Evolutionary conservation across 805 yeast species (phyloP), one percentile per base, ranked within the genome.

Genomic region (Candida namnaoensis): DNA sequence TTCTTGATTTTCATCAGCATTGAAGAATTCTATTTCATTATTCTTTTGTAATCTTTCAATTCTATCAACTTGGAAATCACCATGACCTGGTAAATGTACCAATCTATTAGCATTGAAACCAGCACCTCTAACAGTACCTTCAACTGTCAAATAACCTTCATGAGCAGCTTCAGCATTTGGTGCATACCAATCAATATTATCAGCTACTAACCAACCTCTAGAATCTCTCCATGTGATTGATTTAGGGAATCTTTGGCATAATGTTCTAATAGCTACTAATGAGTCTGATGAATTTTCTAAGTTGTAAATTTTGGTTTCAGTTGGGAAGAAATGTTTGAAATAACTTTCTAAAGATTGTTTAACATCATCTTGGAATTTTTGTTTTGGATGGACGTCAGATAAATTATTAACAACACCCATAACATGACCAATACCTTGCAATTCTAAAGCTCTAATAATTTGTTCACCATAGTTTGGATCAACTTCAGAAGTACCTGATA

Each of bases 171-270:
- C 38, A 34, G 45, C 42, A 28, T 55, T 52, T 10, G 49, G 43
- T 5, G 62, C 53, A 14, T 64, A 58, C 68, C 74, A 74, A 23
- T 58, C 50, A 1, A 84, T 69, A 5, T 62, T 54, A 49, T 88
- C 95, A 2, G 95, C 90, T 9, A 93, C 72, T 41, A 93, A 41
- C 64, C 88, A 93, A 7, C 96, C 91, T 56, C 99, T 72, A n/a
- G 80, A 65, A 52, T 91, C 97, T 64, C 98, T 80, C 98, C 99
- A 93, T 24, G 76, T 76, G 38, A 95, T 69, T 1, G 86, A 77
- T 55, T 80, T 81, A 26, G 99, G 99, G 52, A 81, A 76, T 62
- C 80, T 85, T 54, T 91, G 97, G 56, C 96, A 84, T 25, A 93
- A 53, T 5, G 71, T 68, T 59, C 99, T 76, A 35, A 84, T 68